Evolutionary conservation across 805 yeast genomes (phyloP).

Genomic region (Monosporozyma aerobia): DNA sequence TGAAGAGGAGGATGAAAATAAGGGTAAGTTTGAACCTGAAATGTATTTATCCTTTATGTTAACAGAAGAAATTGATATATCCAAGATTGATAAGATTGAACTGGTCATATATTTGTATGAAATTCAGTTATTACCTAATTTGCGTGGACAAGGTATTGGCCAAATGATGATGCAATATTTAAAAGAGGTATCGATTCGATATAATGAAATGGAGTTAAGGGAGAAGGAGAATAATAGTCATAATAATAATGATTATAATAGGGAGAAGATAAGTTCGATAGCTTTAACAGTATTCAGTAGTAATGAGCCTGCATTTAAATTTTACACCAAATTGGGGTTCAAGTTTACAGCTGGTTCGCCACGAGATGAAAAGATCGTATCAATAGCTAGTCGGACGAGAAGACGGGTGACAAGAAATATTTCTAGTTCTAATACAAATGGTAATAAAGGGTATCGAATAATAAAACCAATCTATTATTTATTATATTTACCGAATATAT

Average conservation of each 20-base stretch:
- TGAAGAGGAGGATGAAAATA: background rate
- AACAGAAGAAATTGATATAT: slow-evolving; percentile 19
- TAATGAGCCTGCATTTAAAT: slow-evolving; percentile 16
- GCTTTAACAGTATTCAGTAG: slow-evolving; percentile 26
- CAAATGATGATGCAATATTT: background rate
- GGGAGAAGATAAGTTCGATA: slow-evolving; percentile 3
- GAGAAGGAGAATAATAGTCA: too few species aligned
- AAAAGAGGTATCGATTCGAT: background rate
- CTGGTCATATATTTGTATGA: slow-evolving; percentile 27
- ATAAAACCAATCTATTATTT: slow-evolving; percentile 3
- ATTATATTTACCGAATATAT: slow-evolving; percentile 1
- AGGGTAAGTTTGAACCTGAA: background rate
- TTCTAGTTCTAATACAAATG: too few species aligned
- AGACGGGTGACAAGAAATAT: background rate
- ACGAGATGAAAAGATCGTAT: slow-evolving; percentile 3
- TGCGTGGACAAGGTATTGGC: slow-evolving; percentile 19
- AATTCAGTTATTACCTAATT: slow-evolving; percentile 16
- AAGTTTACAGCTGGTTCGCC: slow-evolving; percentile 19
- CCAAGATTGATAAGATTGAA: slow-evolving; percentile 1
- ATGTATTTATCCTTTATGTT: slow-evolving; percentile 22
- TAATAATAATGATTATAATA: too few species aligned
- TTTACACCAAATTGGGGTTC: slow-evolving; percentile 18
- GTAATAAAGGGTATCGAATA: background rate
- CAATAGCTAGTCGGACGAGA: background rate
- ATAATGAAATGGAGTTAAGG: too few species aligned